Evolutionary conservation across 441 rosid genomes (phyloP).

Genomic region (Erodium moschatum): DNA sequence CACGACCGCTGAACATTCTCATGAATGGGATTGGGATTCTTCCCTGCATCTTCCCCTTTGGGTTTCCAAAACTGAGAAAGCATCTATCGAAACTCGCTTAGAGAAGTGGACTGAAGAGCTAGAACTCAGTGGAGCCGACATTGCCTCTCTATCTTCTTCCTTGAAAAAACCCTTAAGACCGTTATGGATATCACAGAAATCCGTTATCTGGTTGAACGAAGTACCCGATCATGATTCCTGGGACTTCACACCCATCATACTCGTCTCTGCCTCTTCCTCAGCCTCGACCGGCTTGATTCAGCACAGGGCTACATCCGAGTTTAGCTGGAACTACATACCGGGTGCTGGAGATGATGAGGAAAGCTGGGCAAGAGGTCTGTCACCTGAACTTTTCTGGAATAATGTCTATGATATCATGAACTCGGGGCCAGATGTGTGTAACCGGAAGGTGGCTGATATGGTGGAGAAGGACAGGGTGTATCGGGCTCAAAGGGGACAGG

Average conservation of each 20-base stretch:
- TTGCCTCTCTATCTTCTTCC: constrained; percentile 45
- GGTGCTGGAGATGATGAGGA: constrained; percentile 99
- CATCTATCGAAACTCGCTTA: constrained; percentile 49
- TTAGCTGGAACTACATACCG: constrained; percentile 87
- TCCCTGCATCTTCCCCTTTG: constrained; percentile 81
- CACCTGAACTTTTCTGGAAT: constrained; percentile 70
- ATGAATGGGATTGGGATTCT: constrained; percentile 54
- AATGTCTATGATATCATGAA: constrained; percentile 62
- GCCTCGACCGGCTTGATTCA: constrained; percentile 29
- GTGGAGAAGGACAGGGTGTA: constrained; percentile 76
- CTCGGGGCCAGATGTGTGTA: constrained; percentile 61
- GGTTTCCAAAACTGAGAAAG: constrained; percentile 71
- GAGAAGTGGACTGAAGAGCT: constrained; percentile 66
- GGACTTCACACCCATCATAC: constrained; percentile 84
- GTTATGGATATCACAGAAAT: constrained; percentile 78
- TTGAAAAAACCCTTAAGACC: constrained; percentile 72
- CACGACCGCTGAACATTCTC: constrained; percentile 23
- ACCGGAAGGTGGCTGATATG: constrained; percentile 76
- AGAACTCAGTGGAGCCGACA: constrained; percentile 79
- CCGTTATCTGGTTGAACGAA: constrained; percentile 84
- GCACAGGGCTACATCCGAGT: constrained; percentile 47
- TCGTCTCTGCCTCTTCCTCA: constrained; percentile 63
- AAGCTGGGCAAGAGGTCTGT: constrained; percentile 88
- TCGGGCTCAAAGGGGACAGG: constrained; percentile 59
- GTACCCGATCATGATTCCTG: constrained; percentile 81